Percentiles rank a stretch among this genome's conserved stretches.
Conservation (phyloP, 208 protist genomes). For the Kentomonas sorsogonicus region DNA sequence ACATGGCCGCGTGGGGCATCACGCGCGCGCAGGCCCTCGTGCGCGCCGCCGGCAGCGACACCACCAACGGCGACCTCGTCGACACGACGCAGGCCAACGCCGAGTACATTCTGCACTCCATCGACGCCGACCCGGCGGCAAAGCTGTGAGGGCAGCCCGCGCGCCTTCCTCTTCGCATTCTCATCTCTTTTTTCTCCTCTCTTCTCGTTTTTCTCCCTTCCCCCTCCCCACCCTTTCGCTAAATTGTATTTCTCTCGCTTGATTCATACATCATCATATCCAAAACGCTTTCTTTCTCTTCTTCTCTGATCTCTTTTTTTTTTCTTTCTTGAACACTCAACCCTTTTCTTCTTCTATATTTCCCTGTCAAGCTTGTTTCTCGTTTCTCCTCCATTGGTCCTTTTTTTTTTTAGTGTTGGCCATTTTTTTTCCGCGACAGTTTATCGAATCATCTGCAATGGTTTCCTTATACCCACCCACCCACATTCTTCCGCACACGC, state of each 20-base stretch:
- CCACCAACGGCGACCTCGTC: slow-evolving; percentile 61
- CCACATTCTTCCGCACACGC: neutral
- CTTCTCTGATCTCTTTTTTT: slow-evolving; percentile 2
- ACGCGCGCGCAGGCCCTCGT: slow-evolving; percentile 37
- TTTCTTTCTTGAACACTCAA: neutral
- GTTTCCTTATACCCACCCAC: neutral
- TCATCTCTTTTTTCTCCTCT: neutral
- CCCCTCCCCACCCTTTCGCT: neutral
- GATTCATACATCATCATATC: slow-evolving; percentile 9
- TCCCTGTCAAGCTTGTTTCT: neutral
- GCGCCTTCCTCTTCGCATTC: neutral
- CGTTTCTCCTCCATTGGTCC: slow-evolving; percentile 4
- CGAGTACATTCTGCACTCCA: slow-evolving; percentile 48
- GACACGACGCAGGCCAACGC: slow-evolving; percentile 50
- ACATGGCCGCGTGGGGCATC: slow-evolving; percentile 71
- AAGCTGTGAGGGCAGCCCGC: slow-evolving; percentile 3
- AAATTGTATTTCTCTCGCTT: slow-evolving; percentile 3
- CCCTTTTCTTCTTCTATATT: slow-evolving; percentile 1
- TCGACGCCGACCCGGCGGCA: slow-evolving; percentile 16
- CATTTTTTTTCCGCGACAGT: neutral
- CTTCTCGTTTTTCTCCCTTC: slow-evolving; percentile 1
- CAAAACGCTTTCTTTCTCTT: neutral
- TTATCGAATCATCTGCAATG: neutral
- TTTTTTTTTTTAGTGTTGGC: neutral
- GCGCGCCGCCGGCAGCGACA: slow-evolving; percentile 60